Evolutionary conservation across 2,329 filamentous ascomycete genomes (phyloP), one percentile per base, ranked within the genome.

Genomic region (Aspergillus uvarum): DNA sequence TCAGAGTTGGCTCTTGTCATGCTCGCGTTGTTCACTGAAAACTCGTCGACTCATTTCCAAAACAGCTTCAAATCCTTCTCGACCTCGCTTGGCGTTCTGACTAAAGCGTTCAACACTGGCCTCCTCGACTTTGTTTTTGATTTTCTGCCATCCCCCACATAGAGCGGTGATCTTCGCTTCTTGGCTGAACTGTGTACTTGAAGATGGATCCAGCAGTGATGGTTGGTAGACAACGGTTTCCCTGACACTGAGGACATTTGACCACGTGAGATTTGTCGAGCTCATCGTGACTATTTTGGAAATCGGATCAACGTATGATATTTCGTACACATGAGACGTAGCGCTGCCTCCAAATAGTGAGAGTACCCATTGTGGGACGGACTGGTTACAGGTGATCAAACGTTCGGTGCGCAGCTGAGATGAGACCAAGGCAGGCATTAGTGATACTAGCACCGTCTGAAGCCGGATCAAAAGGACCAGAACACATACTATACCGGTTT

Each of bases 91-190:
- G 24, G 95, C 94, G 72, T 99, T 99, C 77, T 99, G 92, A 67
- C 87, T 85, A 81, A 99, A 99, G 57, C 92, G 83, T 65, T 89
- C 90, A 49, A 98, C 89, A 47, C 92, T 90, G 55, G 91, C 88
- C 69, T 98, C 92, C 81, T 99, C 95, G 69, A 99, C 96, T 74
- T 89, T 91, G 79, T 95, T 96, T 83, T 92, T 95, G 74, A 98
- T 92, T 74, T 92, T 92, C 79, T 97, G 91, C 93, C 95, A 99
- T 63, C 95, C 95, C 67, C 95, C 94, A 76, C 92, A 96, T 10
- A 98, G 82, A 0, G 95, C 95, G 1, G 93, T 96, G 73, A 99
- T 94, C 78, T 93, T 87, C 44, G 95, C 95, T 63, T 92, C 88
- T 80, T 99, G 95, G 51, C 87, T 83, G 73, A 99, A 98, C 64